Percentiles rank a stretch among this genome's conserved stretches.
Conservation (phyloP, 2,329 filamentous ascomycete species). For the Eutypa lata region DNA sequence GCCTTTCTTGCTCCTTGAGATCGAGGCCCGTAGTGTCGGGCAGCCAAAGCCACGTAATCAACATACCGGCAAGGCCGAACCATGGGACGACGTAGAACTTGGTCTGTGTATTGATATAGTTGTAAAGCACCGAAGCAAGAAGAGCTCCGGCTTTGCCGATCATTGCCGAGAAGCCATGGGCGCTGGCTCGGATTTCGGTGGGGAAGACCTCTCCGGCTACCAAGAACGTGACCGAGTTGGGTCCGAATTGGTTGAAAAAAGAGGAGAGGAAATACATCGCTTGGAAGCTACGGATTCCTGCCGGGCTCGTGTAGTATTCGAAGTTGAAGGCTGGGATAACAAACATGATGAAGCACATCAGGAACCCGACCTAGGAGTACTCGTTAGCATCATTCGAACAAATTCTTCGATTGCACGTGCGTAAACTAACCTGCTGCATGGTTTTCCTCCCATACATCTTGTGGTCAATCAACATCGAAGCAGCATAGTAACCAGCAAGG, state of each 20-base stretch:
- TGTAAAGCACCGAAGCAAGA: slow-evolving; percentile 84
- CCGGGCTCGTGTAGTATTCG: slow-evolving; percentile 71
- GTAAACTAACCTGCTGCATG: slow-evolving; percentile 70
- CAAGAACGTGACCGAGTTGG: slow-evolving; percentile 94
- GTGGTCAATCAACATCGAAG: slow-evolving; percentile 87
- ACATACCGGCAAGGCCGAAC: slow-evolving; percentile 81
- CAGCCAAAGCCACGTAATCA: slow-evolving; percentile 81
- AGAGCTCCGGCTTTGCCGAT: slow-evolving; percentile 86
- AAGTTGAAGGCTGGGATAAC: slow-evolving; percentile 87
- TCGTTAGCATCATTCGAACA: too few species aligned
- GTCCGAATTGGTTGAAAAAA: slow-evolving; percentile 99
- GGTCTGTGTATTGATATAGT: slow-evolving; percentile 81
- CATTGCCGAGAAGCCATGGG: slow-evolving; percentile 92
- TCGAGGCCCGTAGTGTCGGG: slow-evolving; percentile 97
- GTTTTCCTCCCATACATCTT: slow-evolving; percentile 94
- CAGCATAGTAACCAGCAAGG: slow-evolving; percentile 84
- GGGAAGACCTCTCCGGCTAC: slow-evolving; percentile 96
- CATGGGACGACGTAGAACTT: slow-evolving; percentile 94
- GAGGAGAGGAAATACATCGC: slow-evolving; percentile 97
- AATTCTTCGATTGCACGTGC: too few species aligned
- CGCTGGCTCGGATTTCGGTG: slow-evolving; percentile 86
- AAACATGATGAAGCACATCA: slow-evolving; percentile 92
- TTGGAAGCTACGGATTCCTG: slow-evolving; percentile 84
- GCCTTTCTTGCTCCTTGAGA: slow-evolving; percentile 93
- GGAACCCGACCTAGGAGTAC: slow-evolving; percentile 88